Conservation (phyloP, 208 protist species). For the Kentomonas sorsogonicus region DNA sequence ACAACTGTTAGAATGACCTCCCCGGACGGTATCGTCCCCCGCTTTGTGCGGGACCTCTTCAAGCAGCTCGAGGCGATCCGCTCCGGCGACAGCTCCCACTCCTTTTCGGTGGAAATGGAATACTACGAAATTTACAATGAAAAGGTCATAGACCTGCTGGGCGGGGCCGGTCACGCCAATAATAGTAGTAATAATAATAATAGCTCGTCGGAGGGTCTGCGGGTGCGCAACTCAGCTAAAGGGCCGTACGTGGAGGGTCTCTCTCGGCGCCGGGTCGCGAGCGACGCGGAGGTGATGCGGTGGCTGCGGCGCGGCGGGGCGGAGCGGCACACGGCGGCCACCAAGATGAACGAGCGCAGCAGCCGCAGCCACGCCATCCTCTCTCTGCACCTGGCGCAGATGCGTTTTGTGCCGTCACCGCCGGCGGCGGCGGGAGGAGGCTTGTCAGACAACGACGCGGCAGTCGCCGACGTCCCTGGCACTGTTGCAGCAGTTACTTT, state of each 20-base stretch:
- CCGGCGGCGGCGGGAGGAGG: too few species aligned
- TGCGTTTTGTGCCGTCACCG: conserved; percentile 40
- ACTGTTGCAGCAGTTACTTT: too few species aligned
- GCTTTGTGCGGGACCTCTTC: conserved; percentile 64
- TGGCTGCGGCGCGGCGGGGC: conserved; percentile 58
- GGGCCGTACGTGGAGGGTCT: conserved; percentile 84
- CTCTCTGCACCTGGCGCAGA: conserved; percentile 59
- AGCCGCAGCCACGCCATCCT: conserved; percentile 90
- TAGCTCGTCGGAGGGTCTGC: conserved; percentile 64
- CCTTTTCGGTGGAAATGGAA: conserved; percentile 72
- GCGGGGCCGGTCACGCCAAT: conserved; percentile 1
- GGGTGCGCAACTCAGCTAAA: conserved; percentile 48
- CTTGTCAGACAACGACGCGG: too few species aligned
- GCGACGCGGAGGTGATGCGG: conserved; percentile 50
- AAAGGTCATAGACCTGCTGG: conserved; percentile 84
- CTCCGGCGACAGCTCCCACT: conserved; percentile 56
- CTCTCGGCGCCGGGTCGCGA: conserved; percentile 34
- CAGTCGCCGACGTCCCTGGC: too few species aligned
- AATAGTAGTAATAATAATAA: too few species aligned
- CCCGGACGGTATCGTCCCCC: conserved; percentile 71
- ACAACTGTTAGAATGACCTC: too few species aligned
- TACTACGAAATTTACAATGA: conserved; percentile 93
- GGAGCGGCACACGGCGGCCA: conserved; percentile 77
- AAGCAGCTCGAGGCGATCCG: conserved; percentile 38
- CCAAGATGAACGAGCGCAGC: conserved; percentile 88